A percentile compares a stretch with the other conserved stretches of the same genome.
These are phyloP conservation scores for Tolypocladium cylindrosporum DNA, from an alignment of 2,329 filamentous ascomycete genomes.

Conservation along the genomic window DNA sequence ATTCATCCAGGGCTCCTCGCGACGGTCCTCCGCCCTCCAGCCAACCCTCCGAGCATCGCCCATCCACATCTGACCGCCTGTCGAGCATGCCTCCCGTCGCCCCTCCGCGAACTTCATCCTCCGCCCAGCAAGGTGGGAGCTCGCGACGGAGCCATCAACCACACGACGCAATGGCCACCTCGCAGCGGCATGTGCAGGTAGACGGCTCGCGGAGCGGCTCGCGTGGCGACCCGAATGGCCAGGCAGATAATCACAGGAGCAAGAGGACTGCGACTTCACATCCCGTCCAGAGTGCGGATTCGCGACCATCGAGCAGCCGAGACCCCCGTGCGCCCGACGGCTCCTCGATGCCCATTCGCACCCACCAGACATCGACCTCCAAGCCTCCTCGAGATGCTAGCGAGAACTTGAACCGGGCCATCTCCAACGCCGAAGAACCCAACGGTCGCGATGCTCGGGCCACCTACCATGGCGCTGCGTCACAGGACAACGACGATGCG, in stretches of 20 bases:
- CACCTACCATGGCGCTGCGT: slow-evolving; percentile 12
- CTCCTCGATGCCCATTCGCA: slow-evolving; percentile 33
- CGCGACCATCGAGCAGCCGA: slow-evolving; percentile 26
- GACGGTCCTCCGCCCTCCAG: slow-evolving; percentile 30
- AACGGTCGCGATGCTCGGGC: slow-evolving; percentile 14
- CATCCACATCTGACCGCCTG: slow-evolving; percentile 38
- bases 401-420: slow-evolving; percentile 66
- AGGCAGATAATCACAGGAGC: slow-evolving; percentile 18
- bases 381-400: slow-evolving; percentile 65
- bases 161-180: slow-evolving; percentile 33
- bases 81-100: slow-evolving; percentile 60
- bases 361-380: slow-evolving; percentile 31
- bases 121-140: slow-evolving; percentile 40
- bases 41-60: slow-evolving; percentile 30
- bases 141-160: slow-evolving; percentile 34
- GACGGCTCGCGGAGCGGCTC: slow-evolving; percentile 25
- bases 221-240: slow-evolving; percentile 18
- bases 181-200: slow-evolving; percentile 28
- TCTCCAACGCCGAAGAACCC: slow-evolving; percentile 29
- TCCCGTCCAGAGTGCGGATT: slow-evolving; percentile 25
- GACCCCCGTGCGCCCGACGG: slow-evolving; percentile 27
- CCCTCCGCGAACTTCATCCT: slow-evolving; percentile 77
- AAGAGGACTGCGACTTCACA: slow-evolving; percentile 17
- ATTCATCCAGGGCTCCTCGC: slow-evolving; percentile 37
- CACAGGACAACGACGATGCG: slow-evolving; percentile 28